Evolutionary conservation across 192 early-diverging fungal genomes (phyloP).

Genomic region (Umbelopsis sp.): DNA sequence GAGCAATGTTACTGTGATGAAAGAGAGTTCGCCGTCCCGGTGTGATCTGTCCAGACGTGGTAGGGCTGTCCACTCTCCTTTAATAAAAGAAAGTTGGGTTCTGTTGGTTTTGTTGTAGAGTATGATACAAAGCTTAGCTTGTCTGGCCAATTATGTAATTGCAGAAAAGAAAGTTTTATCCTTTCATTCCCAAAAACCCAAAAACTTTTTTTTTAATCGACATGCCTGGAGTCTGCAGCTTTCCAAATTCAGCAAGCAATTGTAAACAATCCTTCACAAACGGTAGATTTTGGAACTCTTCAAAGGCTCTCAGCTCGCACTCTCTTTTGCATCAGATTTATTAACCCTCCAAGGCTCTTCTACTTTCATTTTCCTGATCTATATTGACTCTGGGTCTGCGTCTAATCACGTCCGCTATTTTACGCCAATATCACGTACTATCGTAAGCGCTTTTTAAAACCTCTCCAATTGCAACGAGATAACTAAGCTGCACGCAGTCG

Average conservation of each 20-base stretch:
- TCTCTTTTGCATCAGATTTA: no score
- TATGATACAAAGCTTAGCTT: background rate
- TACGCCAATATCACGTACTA: no score
- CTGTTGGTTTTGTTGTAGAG: background rate
- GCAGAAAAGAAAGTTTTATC: background rate
- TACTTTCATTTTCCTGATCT: no score
- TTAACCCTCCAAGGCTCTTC: no score
- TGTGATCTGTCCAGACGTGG: background rate
- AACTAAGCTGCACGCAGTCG: no score
- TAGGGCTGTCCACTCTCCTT: background rate
- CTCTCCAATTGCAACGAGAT: no score
- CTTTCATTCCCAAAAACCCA: background rate
- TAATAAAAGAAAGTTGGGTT: background rate
- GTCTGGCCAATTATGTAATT: background rate
- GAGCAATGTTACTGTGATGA: background rate
- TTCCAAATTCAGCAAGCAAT: slow-evolving; percentile 11
- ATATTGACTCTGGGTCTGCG: no score
- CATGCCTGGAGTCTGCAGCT: background rate
- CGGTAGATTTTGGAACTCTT: background rate
- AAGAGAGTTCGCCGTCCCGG: background rate
- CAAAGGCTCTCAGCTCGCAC: no score
- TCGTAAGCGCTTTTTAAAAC: no score
- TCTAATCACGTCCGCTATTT: no score
- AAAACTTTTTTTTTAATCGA: background rate
- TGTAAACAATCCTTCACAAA: slow-evolving; percentile 5